These are phyloP conservation scores for Mortierella sp. DNA, from an alignment of 371 early-diverging fungal genomes.

Conservation along the genomic window DNA sequence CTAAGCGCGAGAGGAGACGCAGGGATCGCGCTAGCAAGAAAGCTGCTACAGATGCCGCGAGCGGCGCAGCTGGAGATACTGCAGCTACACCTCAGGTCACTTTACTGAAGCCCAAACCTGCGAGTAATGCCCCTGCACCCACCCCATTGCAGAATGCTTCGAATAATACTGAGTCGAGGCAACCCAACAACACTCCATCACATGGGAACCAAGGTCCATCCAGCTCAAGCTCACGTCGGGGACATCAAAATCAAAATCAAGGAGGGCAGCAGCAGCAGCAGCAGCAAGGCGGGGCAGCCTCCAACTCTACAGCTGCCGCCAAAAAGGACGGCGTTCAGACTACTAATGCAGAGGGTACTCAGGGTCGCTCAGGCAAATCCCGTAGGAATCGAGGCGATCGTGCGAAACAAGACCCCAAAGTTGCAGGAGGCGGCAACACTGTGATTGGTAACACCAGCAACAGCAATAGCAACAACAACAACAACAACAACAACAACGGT, in stretches of 20 bases:
- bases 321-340: conserved; percentile 24
- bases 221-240: conserved; percentile 22
- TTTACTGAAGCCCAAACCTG: conserved; percentile 33
- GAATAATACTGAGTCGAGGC: neutral
- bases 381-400: conserved; percentile 34
- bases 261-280: conserved; percentile 22
- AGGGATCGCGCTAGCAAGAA: conserved; percentile 35
- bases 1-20: conserved; percentile 40
- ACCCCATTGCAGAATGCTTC: conserved; percentile 1
- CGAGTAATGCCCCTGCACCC: conserved; percentile 8
- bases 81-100: conserved; percentile 26
- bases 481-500: neutral
- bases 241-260: conserved; percentile 31
- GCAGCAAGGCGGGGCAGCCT: neutral
- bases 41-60: conserved; percentile 13
- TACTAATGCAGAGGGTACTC: conserved; percentile 7
- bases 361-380: conserved; percentile 19
- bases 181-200: neutral
- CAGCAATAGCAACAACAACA: neutral
- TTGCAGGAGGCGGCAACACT: neutral
- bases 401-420: conserved; percentile 32
- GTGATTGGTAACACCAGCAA: neutral
- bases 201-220: conserved; percentile 18
- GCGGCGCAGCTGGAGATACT: conserved; percentile 14
- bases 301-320: neutral